Conservation (phyloP, 208 protist genomes). For the Wallacemonas collosoma region DNA sequence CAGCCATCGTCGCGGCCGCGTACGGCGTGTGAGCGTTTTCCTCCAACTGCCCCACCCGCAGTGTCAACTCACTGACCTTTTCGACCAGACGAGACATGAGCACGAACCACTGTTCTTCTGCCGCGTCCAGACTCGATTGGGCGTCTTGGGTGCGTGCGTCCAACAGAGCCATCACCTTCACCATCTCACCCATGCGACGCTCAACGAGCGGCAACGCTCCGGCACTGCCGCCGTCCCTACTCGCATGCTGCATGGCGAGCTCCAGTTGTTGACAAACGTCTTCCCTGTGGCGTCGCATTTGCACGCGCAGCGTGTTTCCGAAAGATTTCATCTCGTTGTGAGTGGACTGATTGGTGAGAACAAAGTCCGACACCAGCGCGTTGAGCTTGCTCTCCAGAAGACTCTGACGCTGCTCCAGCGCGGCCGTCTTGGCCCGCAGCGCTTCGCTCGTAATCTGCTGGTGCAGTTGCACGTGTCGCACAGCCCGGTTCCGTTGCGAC, state of each 20-base stretch:
- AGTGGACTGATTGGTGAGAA: constrained; percentile 17
- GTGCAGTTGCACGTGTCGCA: background rate
- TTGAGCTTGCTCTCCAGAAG: constrained; percentile 45
- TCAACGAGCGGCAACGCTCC: background rate
- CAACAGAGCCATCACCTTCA: constrained; percentile 29
- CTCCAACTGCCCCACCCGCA: constrained; percentile 13
- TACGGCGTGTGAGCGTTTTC: background rate
- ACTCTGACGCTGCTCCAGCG: constrained; percentile 29
- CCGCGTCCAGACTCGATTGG: constrained; percentile 24
- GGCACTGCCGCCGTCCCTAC: background rate
- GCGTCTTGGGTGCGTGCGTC: constrained; percentile 39
- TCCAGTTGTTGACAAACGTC: constrained; percentile 3
- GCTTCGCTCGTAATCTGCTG: constrained; percentile 21
- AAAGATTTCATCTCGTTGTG: constrained; percentile 33
- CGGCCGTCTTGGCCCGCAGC: constrained; percentile 21
- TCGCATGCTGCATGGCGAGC: background rate
- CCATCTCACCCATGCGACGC: constrained; percentile 27
- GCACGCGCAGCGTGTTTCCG: background rate
- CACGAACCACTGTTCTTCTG: constrained; percentile 26
- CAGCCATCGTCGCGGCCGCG: background rate
- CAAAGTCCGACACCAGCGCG: constrained; percentile 41
- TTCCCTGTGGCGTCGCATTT: constrained; percentile 11
- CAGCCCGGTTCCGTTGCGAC: background rate
- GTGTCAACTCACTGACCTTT: constrained; percentile 26
- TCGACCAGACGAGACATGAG: constrained; percentile 31